These are phyloP conservation scores for Boletus huronensis DNA, from an alignment of 768 basidiomycete genomes.

Conservation along the genomic window DNA sequence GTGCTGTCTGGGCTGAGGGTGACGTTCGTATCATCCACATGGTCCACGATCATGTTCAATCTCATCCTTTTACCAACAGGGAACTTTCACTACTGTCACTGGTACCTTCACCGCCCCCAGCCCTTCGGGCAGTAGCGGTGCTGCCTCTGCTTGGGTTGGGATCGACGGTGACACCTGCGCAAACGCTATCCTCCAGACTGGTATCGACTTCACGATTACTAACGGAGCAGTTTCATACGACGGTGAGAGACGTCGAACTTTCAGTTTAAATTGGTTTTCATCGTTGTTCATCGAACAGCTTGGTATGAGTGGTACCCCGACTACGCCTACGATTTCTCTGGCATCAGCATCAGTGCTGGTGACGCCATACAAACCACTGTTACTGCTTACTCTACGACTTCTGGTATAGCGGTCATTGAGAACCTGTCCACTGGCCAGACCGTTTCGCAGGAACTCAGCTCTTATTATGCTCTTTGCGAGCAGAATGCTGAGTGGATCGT, in stretches of 20 bases:
- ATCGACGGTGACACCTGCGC: conserved; percentile 18
- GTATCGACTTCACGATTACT: conserved; percentile 11
- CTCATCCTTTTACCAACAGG: conserved; percentile 9
- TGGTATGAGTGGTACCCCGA: conserved; percentile 26
- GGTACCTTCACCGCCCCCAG: conserved; percentile 21
- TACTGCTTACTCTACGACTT: conserved; percentile 18
- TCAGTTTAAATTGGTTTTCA: neutral
- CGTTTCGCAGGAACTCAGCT: conserved; percentile 2
- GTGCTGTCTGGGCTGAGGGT: conserved; percentile 11
- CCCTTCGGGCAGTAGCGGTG: conserved; percentile 7
- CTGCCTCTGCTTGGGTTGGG: conserved; percentile 23
- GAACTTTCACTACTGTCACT: conserved; percentile 18
- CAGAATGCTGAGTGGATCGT: conserved; percentile 24
- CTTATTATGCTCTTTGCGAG: conserved; percentile 15
- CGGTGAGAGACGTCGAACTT: conserved; percentile 1
- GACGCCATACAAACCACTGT: conserved; percentile 17
- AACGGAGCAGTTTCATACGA: conserved; percentile 2
- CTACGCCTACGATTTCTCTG: conserved; percentile 10
- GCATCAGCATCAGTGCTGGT: conserved; percentile 13
- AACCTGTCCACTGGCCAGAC: conserved; percentile 16
- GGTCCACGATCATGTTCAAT: neutral
- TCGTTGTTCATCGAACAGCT: conserved; percentile 2
- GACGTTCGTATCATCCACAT: conserved; percentile 5
- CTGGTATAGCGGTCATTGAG: conserved; percentile 16
- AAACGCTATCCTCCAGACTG: conserved; percentile 19